Evolutionary conservation across 257 asterid genomes (phyloP), one percentile per base, ranked within the genome.

Genomic region (Solanum pimpinellifolium): DNA sequence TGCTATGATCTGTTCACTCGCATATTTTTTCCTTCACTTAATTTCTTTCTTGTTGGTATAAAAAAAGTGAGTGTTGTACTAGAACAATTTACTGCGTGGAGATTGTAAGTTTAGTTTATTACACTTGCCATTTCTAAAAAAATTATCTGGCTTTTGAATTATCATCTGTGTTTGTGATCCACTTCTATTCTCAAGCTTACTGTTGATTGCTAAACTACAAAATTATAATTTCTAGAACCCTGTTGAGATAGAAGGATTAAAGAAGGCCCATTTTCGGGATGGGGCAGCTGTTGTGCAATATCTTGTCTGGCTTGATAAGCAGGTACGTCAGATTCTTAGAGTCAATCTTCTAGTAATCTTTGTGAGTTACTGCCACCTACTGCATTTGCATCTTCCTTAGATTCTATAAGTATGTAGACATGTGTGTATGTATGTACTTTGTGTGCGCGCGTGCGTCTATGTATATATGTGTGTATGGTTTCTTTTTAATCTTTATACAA

Each of bases 201-300:
- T 80, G 31, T 83, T 44, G 77, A 60, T 76, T 89, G 41, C 69
- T 87, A 66, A 84, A 20, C 87, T 60, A 86, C 76, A 86, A 83
- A 46, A 73, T 27, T 85, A 41, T 83, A 66, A 68, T 89, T 88
- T 88, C 86, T 90, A 97, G 99, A 97, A 97, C 90, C 96, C 96
- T 87, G 91, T 93, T 87, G 99, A 97, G 95, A 88, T 97, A 91
- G 94, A 95, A 87, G 99, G 99, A 88, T 91, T 97, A 91, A 97
- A 95, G 94, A 97, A 95, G 86, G 95, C 97, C 66, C 99, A 97
- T 89, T 89, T 96, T 86, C 94, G 98, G 41, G 99, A 97, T 88
- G 99, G 99, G 77, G 98, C 98, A 49, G 99, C 99, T 85, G 99
- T 97, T 75, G 99, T 97, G 89, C 99, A 97, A 77, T 97, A 92